These are phyloP conservation scores for Cercospora sojina DNA, from an alignment of 2,329 filamentous ascomycete genomes.

Conservation along the genomic window DNA sequence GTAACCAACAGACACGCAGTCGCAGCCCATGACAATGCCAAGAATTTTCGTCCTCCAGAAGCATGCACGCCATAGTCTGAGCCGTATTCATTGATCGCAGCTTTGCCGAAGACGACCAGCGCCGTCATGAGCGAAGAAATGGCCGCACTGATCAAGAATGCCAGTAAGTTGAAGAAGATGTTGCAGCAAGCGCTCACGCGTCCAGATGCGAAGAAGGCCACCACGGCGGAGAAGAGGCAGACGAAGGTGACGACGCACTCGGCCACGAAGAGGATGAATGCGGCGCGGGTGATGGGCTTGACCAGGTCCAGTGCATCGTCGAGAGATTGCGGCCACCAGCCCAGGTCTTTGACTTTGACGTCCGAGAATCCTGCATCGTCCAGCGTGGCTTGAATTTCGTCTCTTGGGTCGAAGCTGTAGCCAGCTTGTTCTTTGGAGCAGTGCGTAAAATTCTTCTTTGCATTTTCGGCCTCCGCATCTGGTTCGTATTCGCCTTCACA, in stretches of 20 bases:
- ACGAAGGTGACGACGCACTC: conserved; percentile 50
- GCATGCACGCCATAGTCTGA: not conserved
- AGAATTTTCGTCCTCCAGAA: not conserved
- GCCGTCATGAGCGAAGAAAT: conserved; percentile 74
- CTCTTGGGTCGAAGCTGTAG: conserved; percentile 58
- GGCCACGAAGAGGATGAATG: conserved; percentile 61
- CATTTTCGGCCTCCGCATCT: conserved; percentile 38
- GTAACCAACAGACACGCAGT: not conserved
- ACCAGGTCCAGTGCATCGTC: conserved; percentile 54
- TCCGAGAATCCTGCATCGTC: conserved; percentile 39
- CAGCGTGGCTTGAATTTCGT: conserved; percentile 52
- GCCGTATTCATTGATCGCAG: conserved; percentile 56
- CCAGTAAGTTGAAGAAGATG: conserved; percentile 50
- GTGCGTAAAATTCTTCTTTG: conserved; percentile 51
- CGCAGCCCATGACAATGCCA: not conserved
- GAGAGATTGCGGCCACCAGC: conserved; percentile 57
- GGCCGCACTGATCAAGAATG: conserved; percentile 62
- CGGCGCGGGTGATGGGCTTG: conserved; percentile 50
- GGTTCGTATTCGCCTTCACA: conserved; percentile 54
- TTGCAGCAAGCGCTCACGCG: conserved; percentile 52
- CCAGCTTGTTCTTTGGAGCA: conserved; percentile 56
- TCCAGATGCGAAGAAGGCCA: conserved; percentile 48
- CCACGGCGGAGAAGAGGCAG: conserved; percentile 49
- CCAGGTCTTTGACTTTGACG: conserved; percentile 53
- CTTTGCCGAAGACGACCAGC: conserved; percentile 54